A percentile compares a stretch with the other conserved stretches of the same genome.
phyloP scores from a whole-genome alignment of 2,329 filamentous ascomycete species.

The Clonostachys sp. region DNA sequence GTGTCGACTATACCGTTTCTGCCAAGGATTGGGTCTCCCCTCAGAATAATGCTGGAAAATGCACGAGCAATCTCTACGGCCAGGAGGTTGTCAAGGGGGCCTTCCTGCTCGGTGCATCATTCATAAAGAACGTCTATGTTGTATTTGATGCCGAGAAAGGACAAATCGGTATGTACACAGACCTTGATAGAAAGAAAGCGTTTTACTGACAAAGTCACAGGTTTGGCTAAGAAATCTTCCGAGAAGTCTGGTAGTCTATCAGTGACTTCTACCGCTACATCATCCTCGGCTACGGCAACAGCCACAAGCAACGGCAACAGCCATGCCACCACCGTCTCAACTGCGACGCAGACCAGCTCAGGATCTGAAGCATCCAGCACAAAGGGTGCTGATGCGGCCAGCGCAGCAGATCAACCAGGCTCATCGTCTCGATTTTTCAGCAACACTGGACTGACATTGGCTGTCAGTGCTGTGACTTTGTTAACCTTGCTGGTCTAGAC shows the following conservation, averaged over 20 bases:
- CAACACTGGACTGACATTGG: too few relatives aligned
- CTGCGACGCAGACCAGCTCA: background rate
- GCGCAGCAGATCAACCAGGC: too few relatives aligned
- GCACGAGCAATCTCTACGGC: constrained; percentile 72
- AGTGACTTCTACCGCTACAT: constrained; percentile 1
- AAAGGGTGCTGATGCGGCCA: too few relatives aligned
- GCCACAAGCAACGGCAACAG: background rate
- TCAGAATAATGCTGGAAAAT: constrained; percentile 37
- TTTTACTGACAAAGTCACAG: constrained; percentile 1
- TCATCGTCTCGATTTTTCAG: too few relatives aligned
- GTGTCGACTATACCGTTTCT: constrained; percentile 61
- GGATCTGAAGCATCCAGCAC: too few relatives aligned
- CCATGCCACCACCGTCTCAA: background rate
- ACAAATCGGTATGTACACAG: constrained; percentile 50
- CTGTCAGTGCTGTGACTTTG: too few relatives aligned
- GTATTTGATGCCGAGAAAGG: constrained; percentile 74
- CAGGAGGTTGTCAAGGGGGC: constrained; percentile 58
- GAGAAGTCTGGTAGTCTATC: background rate
- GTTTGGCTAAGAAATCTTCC: constrained; percentile 2
- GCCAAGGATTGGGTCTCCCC: constrained; percentile 65
- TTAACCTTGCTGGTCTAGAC: too few relatives aligned
- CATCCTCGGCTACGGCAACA: background rate
- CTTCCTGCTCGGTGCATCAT: constrained; percentile 83
- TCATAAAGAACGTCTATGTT: constrained; percentile 85
- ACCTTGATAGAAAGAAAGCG: background rate